phyloP scores from a whole-genome alignment of 345 rosid species.

The Pugionium dolabratum region DNA sequence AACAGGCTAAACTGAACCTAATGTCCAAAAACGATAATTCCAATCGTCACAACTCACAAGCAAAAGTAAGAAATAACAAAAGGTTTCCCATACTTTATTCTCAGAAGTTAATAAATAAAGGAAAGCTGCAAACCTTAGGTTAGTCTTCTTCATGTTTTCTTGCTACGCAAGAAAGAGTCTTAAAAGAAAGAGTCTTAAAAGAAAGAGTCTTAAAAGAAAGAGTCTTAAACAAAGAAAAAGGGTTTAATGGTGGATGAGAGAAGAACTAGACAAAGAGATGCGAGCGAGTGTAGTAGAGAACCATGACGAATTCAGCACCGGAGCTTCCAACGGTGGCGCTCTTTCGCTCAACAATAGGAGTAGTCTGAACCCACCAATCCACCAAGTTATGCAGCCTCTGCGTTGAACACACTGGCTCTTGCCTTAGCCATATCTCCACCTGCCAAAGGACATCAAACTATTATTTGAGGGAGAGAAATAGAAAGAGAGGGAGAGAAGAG shows the following conservation, averaged over 20 bases:
- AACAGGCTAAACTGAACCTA: neutral
- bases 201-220: no score
- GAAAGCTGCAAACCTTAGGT: slow-evolving; percentile 1
- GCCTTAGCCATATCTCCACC: slow-evolving; percentile 54
- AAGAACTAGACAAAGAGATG: neutral
- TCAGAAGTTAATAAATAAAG: slow-evolving; percentile 1
- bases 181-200: no score
- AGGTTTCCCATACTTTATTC: neutral
- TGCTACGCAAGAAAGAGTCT: slow-evolving; percentile 19
- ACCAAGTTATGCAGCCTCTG: slow-evolving; percentile 38
- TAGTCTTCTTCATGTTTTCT: slow-evolving; percentile 1
- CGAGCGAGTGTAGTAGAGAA: slow-evolving; percentile 45
- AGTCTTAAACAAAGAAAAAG: neutral
- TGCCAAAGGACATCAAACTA: slow-evolving; percentile 13
- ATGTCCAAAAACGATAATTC: neutral
- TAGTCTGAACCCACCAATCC: slow-evolving; percentile 50
- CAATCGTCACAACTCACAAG: neutral
- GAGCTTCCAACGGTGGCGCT: slow-evolving; percentile 47
- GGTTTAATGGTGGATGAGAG: neutral
- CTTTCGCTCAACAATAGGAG: slow-evolving; percentile 36
- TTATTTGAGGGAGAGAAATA: neutral
- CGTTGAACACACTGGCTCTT: slow-evolving; percentile 47
- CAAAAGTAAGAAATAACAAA: neutral
- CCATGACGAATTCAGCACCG: slow-evolving; percentile 53
- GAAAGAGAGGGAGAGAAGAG: slow-evolving; percentile 5